Percentiles rank a stretch among this genome's conserved stretches.
Conservation (phyloP, 2,329 filamentous ascomycete genomes). For the Hypoxylon sp. region DNA sequence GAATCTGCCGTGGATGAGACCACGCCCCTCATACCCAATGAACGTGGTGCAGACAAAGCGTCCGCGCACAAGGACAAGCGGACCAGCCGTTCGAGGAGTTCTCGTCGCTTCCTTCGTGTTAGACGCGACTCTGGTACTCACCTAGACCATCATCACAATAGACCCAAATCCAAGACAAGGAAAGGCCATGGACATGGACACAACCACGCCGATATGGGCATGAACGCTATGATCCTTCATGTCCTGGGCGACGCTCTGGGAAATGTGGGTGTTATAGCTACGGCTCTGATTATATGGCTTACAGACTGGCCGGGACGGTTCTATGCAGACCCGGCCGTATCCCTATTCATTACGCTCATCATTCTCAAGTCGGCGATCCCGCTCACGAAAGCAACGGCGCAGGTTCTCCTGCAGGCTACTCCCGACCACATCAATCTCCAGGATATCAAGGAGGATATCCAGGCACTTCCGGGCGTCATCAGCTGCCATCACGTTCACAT, state of each 20-base stretch:
- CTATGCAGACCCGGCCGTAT: slow-evolving; percentile 93
- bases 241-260: slow-evolving; percentile 86
- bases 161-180: slow-evolving; percentile 67
- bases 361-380: slow-evolving; percentile 81
- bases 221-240: slow-evolving; percentile 85
- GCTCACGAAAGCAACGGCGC: slow-evolving; percentile 81
- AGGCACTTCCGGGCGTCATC: slow-evolving; percentile 83
- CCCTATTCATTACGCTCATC: slow-evolving; percentile 89
- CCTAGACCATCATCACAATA: slow-evolving; percentile 81
- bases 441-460: slow-evolving; percentile 93
- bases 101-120: slow-evolving; percentile 49
- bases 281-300: slow-evolving; percentile 91
- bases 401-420: slow-evolving; percentile 94
- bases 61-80: slow-evolving; percentile 49
- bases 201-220: slow-evolving; percentile 90
- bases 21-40: slow-evolving; percentile 54
- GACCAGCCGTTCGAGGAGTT: slow-evolving; percentile 41
- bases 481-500: slow-evolving; percentile 97
- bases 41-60: slow-evolving; percentile 47
- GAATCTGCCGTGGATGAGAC: slow-evolving; percentile 53
- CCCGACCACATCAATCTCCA: slow-evolving; percentile 88
- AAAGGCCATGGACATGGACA: slow-evolving; percentile 74
- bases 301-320: slow-evolving; percentile 83
- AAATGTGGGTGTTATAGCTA: slow-evolving; percentile 86
- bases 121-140: slow-evolving; percentile 70